These are phyloP conservation scores for Euphorbia tirucalli DNA, from an alignment of 345 rosid species.

Conservation along the genomic window DNA sequence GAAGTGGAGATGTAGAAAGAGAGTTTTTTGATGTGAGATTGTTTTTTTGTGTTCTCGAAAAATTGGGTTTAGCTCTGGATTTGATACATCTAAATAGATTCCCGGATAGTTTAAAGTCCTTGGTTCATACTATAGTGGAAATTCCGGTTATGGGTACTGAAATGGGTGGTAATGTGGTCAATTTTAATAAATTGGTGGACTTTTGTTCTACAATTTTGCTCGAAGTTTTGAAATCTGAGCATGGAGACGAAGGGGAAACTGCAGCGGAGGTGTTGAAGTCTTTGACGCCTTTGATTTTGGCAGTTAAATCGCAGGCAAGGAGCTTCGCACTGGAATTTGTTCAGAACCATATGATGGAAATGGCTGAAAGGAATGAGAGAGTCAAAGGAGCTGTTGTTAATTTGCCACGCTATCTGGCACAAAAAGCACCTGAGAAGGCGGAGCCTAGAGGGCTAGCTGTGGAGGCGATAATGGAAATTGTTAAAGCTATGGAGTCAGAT, in stretches of 20 bases:
- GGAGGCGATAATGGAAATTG: slow-evolving; percentile 74
- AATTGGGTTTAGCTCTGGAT: slow-evolving; percentile 48
- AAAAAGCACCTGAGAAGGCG: slow-evolving; percentile 87
- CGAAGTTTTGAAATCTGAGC: slow-evolving; percentile 53
- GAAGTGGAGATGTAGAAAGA: slow-evolving; percentile 34
- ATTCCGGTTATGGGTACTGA: slow-evolving; percentile 51
- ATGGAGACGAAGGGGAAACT: slow-evolving; percentile 56
- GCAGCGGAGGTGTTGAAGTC: slow-evolving; percentile 73
- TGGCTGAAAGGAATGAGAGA: slow-evolving; percentile 38
- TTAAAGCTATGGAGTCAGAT: slow-evolving; percentile 48
- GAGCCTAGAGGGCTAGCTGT: slow-evolving; percentile 78
- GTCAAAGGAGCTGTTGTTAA: slow-evolving; percentile 54
- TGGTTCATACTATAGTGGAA: slow-evolving; percentile 67
- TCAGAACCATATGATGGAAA: slow-evolving; percentile 35
- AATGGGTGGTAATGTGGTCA: slow-evolving; percentile 25
- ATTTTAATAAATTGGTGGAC: slow-evolving; percentile 40
- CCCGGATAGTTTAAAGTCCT: slow-evolving; percentile 70
- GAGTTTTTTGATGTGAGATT: slow-evolving; percentile 38
- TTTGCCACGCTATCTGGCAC: slow-evolving; percentile 63
- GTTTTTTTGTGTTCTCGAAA: slow-evolving; percentile 45
- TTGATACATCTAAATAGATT: slow-evolving; percentile 76
- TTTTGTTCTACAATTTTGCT: slow-evolving; percentile 54
- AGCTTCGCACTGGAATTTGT: slow-evolving; percentile 64
- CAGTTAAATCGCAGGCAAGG: slow-evolving; percentile 61
- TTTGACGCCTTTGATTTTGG: slow-evolving; percentile 55